Evolutionary conservation across 306 rosid genomes (phyloP).

Genomic region (Phaseolus lunatus): DNA sequence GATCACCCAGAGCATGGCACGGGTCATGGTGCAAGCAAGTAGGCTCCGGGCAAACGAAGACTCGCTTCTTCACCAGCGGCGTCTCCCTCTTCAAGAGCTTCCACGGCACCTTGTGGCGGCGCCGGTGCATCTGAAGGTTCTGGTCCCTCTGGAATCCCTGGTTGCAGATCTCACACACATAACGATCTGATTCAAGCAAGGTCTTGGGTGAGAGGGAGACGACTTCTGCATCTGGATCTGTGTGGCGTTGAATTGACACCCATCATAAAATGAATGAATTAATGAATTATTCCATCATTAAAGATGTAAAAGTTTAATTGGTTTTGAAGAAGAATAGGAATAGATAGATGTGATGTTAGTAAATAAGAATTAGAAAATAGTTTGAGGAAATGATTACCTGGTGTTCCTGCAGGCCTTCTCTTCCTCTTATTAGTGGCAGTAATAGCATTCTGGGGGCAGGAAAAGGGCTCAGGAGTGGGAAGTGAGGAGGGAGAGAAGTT

Average conservation of each 20-base stretch:
- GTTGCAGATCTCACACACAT: conserved; percentile 99
- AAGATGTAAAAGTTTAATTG: no score
- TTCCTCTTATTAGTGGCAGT: conserved; percentile 68
- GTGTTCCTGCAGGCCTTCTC: conserved; percentile 98
- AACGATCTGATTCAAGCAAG: conserved; percentile 92
- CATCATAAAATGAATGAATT: not conserved
- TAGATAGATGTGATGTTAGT: not conserved
- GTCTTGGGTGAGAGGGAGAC: conserved; percentile 97
- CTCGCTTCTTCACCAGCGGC: conserved; percentile 80
- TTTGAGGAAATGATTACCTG: conserved; percentile 53
- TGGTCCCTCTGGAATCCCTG: conserved; percentile 99
- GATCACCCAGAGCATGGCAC: conserved; percentile 94
- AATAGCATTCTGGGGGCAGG: conserved; percentile 66
- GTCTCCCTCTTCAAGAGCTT: conserved; percentile 88
- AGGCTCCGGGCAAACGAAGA: conserved; percentile 95
- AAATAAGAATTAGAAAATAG: not conserved
- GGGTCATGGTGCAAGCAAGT: conserved; percentile 96
- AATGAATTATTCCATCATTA: not conserved
- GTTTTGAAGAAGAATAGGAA: not conserved
- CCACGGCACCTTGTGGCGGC: conserved; percentile 98
- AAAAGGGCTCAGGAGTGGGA: conserved; percentile 73
- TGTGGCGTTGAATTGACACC: not conserved
- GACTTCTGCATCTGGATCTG: conserved; percentile 99
- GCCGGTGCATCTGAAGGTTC: conserved; percentile 97
- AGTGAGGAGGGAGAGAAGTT: conserved; percentile 58